phyloP scores from a whole-genome alignment of 2,329 filamentous ascomycete genomes.

The Xylaria sp. region DNA sequence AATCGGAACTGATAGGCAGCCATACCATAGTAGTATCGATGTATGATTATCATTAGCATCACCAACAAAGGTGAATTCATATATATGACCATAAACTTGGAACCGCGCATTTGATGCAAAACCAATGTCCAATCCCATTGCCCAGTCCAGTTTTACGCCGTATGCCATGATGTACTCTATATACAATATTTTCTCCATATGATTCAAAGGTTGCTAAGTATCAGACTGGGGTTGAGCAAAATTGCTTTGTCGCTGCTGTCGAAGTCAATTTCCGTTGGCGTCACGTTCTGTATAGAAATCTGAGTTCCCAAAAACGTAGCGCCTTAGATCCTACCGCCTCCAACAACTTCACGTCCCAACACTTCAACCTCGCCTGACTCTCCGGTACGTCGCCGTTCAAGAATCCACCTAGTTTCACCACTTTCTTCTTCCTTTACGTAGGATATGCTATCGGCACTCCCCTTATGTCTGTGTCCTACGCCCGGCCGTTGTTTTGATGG shows the following conservation, averaged over 20 bases:
- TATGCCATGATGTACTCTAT: slow-evolving; percentile 17
- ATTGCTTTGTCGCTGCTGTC: not conserved
- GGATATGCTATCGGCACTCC: slow-evolving; percentile 75
- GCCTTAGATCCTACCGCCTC: slow-evolving; percentile 60
- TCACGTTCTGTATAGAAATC: not conserved
- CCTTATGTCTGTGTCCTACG: slow-evolving; percentile 54
- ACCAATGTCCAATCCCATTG: slow-evolving; percentile 16
- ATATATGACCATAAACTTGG: slow-evolving; percentile 5
- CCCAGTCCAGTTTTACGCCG: slow-evolving; percentile 6
- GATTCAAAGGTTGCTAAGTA: not conserved
- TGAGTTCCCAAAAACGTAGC: not conserved
- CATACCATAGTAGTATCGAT: not conserved
- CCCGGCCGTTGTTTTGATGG: slow-evolving; percentile 48
- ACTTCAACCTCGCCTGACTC: slow-evolving; percentile 74
- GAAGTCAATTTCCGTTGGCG: not conserved
- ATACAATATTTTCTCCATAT: slow-evolving; percentile 11
- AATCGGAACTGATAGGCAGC: not conserved
- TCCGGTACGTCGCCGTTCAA: slow-evolving; percentile 73
- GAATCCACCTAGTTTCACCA: slow-evolving; percentile 72
- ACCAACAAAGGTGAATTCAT: slow-evolving; percentile 1
- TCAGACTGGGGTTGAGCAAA: not conserved
- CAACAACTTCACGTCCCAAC: slow-evolving; percentile 72
- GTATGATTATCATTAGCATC: slow-evolving; percentile 20
- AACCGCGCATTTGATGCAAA: slow-evolving; percentile 23
- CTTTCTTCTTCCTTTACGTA: slow-evolving; percentile 72